Evolutionary conservation across 23 red algal genomes (phyloP).

Genomic region (Gracilaria caudata): DNA sequence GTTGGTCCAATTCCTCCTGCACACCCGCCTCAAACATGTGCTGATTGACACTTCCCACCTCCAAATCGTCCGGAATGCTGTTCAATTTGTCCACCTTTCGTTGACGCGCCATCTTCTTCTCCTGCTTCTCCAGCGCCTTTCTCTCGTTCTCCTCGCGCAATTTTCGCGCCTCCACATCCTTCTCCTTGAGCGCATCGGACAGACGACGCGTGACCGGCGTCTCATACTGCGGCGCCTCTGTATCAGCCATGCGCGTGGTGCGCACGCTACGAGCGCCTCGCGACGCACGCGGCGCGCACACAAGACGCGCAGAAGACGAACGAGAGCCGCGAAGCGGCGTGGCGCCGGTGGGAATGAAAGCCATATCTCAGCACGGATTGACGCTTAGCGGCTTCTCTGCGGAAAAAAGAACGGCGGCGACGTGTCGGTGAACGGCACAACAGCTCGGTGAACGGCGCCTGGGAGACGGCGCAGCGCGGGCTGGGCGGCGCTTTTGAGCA

Average conservation of each 20-base stretch:
- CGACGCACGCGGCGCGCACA: neutral
- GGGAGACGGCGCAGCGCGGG: too few species aligned
- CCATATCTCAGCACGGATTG: neutral
- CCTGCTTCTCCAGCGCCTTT: constrained; percentile 46
- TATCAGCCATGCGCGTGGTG: constrained; percentile 43
- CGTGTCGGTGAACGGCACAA: too few species aligned
- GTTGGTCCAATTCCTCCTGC: constrained; percentile 73
- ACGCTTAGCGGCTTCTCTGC: neutral
- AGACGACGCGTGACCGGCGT: constrained; percentile 82
- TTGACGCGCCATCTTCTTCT: constrained; percentile 64
- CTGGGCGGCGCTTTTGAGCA: too few species aligned
- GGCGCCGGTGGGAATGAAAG: constrained; percentile 45
- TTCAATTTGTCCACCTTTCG: constrained; percentile 77
- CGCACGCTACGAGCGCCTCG: constrained; percentile 4
- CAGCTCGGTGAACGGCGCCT: too few species aligned
- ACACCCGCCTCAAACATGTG: constrained; percentile 97
- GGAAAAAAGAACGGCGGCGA: neutral
- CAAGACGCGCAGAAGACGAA: neutral
- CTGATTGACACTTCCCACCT: constrained; percentile 90
- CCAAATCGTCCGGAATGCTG: constrained; percentile 86
- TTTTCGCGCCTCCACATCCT: constrained; percentile 92
- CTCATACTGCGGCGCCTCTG: constrained; percentile 62
- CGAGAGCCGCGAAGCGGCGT: constrained; percentile 29
- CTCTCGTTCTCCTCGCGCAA: constrained; percentile 72
- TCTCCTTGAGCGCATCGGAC: constrained; percentile 95